phyloP scores from a whole-genome alignment of 129 eudicot species.

The Flaveria robusta region DNA sequence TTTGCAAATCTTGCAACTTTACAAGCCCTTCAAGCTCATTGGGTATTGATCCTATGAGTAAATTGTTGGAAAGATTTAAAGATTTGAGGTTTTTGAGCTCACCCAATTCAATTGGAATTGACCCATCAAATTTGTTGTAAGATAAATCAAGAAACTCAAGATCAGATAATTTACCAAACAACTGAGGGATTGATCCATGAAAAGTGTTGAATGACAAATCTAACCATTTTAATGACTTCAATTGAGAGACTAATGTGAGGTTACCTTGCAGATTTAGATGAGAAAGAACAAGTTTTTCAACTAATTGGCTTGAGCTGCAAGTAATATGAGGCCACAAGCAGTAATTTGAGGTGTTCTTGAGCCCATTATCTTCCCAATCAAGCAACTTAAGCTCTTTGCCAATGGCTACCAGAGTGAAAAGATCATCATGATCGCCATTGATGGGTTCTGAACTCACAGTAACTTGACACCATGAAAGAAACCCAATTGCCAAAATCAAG shows the following conservation, averaged over 20 bases:
- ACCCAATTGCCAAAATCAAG: conserved; percentile 47
- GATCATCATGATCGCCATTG: conserved; percentile 42
- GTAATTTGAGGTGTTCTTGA: conserved; percentile 58
- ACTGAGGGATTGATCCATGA: conserved; percentile 71
- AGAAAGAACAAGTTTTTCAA: conserved; percentile 87
- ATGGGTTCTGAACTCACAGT: conserved; percentile 46
- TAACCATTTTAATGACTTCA: conserved; percentile 76
- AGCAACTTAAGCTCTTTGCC: conserved; percentile 61
- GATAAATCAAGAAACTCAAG: conserved; percentile 99
- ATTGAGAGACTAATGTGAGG: conserved; percentile 68
- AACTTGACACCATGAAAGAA: conserved; percentile 48
- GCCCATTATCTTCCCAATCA: conserved; percentile 51
- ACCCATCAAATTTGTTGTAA: conserved; percentile 67
- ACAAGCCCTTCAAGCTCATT: conserved; percentile 66
- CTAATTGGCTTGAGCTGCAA: conserved; percentile 59
- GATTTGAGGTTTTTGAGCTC: conserved; percentile 61
- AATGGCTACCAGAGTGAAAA: conserved; percentile 53
- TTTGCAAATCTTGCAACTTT: conserved; percentile 71
- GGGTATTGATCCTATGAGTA: conserved; percentile 71
- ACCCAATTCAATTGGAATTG: conserved; percentile 67
- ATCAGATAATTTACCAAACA: conserved; percentile 65
- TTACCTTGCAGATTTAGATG: conserved; percentile 82
- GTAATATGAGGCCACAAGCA: conserved; percentile 83
- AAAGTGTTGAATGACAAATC: conserved; percentile 84
- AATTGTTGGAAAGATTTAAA: conserved; percentile 76